Base-by-base conservation (phyloP, 1,284 basidiomycete genomes). In the Amylostereum areolatum region DNA sequence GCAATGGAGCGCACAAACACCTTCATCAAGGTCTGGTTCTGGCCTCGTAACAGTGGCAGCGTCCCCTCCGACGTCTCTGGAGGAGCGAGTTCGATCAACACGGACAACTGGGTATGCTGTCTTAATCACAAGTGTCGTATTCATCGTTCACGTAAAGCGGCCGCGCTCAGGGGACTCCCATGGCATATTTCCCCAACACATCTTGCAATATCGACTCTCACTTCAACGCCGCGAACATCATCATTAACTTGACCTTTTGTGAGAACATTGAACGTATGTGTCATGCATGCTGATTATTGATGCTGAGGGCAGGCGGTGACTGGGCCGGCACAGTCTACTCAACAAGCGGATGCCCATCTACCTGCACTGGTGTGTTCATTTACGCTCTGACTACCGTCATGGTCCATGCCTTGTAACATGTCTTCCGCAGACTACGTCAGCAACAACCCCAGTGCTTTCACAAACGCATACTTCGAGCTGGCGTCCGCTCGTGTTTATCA, bases 21-120 rank as follows among this genome's bases (percentile, higher is more conserved):
- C 3, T 73, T 64, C 56, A 74, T 82, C 60, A 77, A 74, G 50
- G 66, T 81, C 41, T 83, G 79, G 79, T 83, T 81, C 66, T 83
- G 79, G 80, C 57, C 74, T 3, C 69, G 77, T 44, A 59, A 62
- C 41, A 67, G 62, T n/a, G 55, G 61, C 2, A 64, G 58, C 42
- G 68, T 79, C 24, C 81, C 81, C 1, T 55, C 57, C 1, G 75
- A 77, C 48, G 74, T 81, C 10, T 57, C 49, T 7, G 62, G 61
- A 39, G 77, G 75, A 11, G 63, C 60, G 2, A 59, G 59, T 2
- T 55, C 52, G 27, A 66, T 83, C 36, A 64, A 77, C 52, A 78
- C 81, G 2, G 62, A 61, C 29, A 63, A 59, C 41, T 83, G 78
- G 77, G 78, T 1, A 58, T 7, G 41, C 12, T 5, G 41, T 27